Evolutionary conservation across 2,329 filamentous ascomycete species (phyloP).

Genomic region (Botrytis pseudocinerea): DNA sequence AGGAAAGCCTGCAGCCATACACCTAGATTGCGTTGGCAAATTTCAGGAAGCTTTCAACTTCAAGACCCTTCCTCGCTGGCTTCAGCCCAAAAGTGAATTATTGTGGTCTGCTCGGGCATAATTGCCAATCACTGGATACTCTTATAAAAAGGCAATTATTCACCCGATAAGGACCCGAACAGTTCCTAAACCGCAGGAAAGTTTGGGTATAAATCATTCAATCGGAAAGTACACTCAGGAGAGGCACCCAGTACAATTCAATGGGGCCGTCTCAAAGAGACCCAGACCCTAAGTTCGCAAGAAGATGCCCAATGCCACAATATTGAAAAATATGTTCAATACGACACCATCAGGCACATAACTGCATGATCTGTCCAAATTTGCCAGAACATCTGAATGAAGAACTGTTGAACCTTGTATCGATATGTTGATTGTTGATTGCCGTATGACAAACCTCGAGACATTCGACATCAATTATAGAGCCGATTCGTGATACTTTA

Average conservation of each 20-base stretch:
- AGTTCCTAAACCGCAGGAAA: background rate
- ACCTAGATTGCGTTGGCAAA: background rate
- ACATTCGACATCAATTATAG: background rate
- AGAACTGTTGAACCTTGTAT: background rate
- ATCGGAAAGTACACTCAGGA: background rate
- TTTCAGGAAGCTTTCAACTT: background rate
- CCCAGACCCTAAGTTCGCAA: background rate
- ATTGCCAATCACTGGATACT: background rate
- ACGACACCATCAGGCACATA: too few species aligned
- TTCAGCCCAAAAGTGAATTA: background rate
- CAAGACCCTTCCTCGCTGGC: background rate
- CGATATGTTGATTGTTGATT: background rate
- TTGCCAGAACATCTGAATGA: background rate
- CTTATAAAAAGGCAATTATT: background rate
- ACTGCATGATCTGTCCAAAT: background rate
- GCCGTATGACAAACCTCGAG: background rate
- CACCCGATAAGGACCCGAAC: background rate
- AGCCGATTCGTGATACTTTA: background rate
- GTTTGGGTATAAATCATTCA: background rate
- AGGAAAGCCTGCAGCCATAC: background rate
- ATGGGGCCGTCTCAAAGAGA: background rate
- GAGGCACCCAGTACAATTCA: background rate
- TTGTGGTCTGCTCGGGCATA: background rate
- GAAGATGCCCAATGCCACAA: background rate
- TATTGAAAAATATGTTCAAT: background rate